phyloP scores from a whole-genome alignment of 2,329 filamentous ascomycete species.

The Calcarisporium arbuscula region DNA sequence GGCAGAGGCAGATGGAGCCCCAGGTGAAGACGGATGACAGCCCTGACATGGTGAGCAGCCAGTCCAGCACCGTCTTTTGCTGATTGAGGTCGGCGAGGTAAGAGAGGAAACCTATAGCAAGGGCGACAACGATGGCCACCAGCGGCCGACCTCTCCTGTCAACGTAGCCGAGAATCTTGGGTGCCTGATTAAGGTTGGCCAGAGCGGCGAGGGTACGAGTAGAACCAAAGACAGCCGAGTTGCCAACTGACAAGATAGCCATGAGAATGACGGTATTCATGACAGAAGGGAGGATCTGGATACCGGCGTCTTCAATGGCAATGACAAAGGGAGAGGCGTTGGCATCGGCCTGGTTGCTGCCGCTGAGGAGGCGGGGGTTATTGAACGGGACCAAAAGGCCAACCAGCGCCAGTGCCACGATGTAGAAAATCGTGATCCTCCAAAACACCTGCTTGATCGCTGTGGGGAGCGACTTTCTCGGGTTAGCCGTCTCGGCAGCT shows the following conservation, averaged over 20 bases:
- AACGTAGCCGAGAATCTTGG: constrained; percentile 70
- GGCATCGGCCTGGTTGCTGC: constrained; percentile 53
- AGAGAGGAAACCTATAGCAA: constrained; percentile 63
- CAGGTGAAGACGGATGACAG: constrained; percentile 73
- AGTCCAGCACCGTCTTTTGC: constrained; percentile 62
- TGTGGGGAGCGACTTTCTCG: constrained; percentile 72
- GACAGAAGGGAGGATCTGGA: constrained; percentile 72
- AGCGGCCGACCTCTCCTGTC: constrained; percentile 77
- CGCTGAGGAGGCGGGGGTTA: constrained; percentile 55
- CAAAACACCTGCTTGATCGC: constrained; percentile 94
- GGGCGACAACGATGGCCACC: constrained; percentile 62
- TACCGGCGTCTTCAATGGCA: constrained; percentile 78
- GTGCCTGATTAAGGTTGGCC: constrained; percentile 81
- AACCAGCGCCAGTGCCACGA: constrained; percentile 73
- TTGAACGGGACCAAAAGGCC: constrained; percentile 75
- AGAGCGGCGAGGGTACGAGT: constrained; percentile 85
- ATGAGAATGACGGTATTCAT: constrained; percentile 96
- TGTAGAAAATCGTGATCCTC: constrained; percentile 87
- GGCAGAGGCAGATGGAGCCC: constrained; percentile 79
- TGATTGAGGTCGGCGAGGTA: constrained; percentile 62
- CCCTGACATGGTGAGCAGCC: constrained; percentile 71
- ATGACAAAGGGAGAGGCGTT: constrained; percentile 89
- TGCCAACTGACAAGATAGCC: constrained; percentile 84
- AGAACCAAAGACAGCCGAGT: constrained; percentile 85
- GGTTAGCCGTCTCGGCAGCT: constrained; percentile 72